Base-by-base conservation (phyloP, 805 yeast species). In the Ogataea henricii region DNA sequence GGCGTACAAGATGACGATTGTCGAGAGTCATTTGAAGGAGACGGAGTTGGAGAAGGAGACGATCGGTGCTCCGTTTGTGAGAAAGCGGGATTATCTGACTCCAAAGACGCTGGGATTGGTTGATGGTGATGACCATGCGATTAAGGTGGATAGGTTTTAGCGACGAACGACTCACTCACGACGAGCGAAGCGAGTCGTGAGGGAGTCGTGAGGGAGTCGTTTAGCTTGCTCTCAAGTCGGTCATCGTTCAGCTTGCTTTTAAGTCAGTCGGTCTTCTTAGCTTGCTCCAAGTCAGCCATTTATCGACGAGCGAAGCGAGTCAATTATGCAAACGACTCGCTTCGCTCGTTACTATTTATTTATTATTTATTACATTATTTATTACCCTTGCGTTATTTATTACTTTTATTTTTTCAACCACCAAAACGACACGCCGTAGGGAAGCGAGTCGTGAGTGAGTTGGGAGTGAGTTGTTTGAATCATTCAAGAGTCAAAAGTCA, bases 41-140 rank as follows among this genome's bases (percentile, higher is more conserved):
- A 52, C 59, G 14, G 64, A 59, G 27, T 47, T 62, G 42, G 55
- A 64, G 21, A 43, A 41, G 32, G 70, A 66, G 39, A 60, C 59
- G 23, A 45, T 67, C 18, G 73, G 73, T 38, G 71, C 71, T 25
- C 73, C 73, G n/a, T 69, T 53, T 43, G 70, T 69, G 32, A 67
- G 65, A 53, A 63, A 64, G 60, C 65, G 71, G 61, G 67, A 64
- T 45, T 65, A 59, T 44, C 52, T 69, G 37, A 69, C 73, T n/a
- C 69, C 72, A 43, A 68, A 68, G 52, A 65, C 70, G 6, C 53
- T 69, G 43, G 73, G 73, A 23, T 55, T 69, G 47, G 65, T 66
- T 12, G 64, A 65, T 42, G 72, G 71, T 44, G 66, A 67, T 34
- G 73, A 67, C 45, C 55, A 59, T 47, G 59, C 68, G 9, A 58